phyloP scores from a whole-genome alignment of 2,329 filamentous ascomycete species.

The Cordyceps tenuipes region DNA sequence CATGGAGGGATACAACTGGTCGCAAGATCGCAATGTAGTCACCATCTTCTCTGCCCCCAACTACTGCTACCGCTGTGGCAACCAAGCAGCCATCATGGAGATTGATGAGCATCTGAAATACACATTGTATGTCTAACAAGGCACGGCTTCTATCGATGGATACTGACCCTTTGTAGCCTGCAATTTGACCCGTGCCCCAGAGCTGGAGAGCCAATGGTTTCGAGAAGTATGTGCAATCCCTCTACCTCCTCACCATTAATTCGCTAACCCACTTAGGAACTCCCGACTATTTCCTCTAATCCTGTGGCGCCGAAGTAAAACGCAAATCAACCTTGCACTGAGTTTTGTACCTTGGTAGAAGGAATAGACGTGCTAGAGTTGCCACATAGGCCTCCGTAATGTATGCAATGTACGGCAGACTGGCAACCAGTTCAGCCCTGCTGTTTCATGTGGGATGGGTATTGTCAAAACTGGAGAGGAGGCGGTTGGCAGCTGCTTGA shows the following conservation, averaged over 20 bases:
- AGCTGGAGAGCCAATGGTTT: conserved; percentile 98
- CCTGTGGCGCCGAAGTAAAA: conserved; percentile 15
- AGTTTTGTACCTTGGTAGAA: conserved; percentile 11
- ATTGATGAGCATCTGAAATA: conserved; percentile 99
- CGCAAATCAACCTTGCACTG: neutral
- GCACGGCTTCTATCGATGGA: neutral
- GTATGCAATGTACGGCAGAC: conserved; percentile 20
- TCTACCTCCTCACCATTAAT: neutral
- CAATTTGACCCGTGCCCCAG: conserved; percentile 98
- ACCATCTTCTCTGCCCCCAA: conserved; percentile 95
- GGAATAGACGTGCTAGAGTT: conserved; percentile 16
- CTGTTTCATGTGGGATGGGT: neutral
- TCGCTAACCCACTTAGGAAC: conserved; percentile 46
- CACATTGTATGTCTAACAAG: conserved; percentile 70
- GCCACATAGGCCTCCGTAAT: conserved; percentile 18
- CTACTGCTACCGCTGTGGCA: conserved; percentile 98
- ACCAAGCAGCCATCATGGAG: conserved; percentile 99
- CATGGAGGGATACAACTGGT: conserved; percentile 99
- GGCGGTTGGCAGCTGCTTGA: neutral
- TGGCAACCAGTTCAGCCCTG: neutral
- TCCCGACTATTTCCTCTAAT: conserved; percentile 96
- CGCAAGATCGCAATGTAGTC: conserved; percentile 94
- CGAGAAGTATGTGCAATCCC: conserved; percentile 55
- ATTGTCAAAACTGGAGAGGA: conserved; percentile 1
- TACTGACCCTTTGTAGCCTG: conserved; percentile 53